These are phyloP conservation scores for Phanerodontia chrysosporium DNA, from an alignment of 768 basidiomycete genomes.

Conservation along the genomic window DNA sequence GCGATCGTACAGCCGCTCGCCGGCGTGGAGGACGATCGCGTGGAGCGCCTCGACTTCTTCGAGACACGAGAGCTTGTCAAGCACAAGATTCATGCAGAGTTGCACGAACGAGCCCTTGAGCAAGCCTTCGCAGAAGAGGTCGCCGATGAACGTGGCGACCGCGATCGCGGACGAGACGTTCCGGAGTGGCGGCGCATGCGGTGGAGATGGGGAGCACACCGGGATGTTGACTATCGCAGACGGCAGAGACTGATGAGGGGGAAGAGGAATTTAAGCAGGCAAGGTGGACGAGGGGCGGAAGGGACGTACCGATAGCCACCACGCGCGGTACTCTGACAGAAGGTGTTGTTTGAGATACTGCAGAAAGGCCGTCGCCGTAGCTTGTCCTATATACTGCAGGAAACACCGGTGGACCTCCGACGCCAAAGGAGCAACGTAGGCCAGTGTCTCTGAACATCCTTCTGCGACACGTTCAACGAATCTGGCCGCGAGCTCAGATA, in stretches of 20 bases:
- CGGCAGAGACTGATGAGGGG: constrained; percentile 1
- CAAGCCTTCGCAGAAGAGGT: constrained; percentile 6
- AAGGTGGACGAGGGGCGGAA: not conserved
- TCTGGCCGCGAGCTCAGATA: constrained; percentile 9
- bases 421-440: constrained; percentile 4
- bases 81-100: constrained; percentile 11
- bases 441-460: not conserved
- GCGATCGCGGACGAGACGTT: constrained; percentile 11
- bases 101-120: constrained; percentile 8
- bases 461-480: constrained; percentile 10
- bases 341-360: constrained; percentile 6
- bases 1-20: constrained; percentile 4
- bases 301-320: constrained; percentile 12
- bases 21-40: constrained; percentile 5
- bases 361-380: not conserved
- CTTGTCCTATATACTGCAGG: not conserved
- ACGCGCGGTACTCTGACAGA: constrained; percentile 10
- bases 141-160: constrained; percentile 10
- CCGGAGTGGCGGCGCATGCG: constrained; percentile 3
- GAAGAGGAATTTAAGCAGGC: not conserved
- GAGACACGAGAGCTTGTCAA: constrained; percentile 7
- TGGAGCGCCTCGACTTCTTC: constrained; percentile 11
- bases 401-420: constrained; percentile 4
- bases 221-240: constrained; percentile 6
- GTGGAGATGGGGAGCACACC: constrained; percentile 7